Conservation (phyloP, 352 stramenopile genomes). For the Saprolegnia diclina region DNA sequence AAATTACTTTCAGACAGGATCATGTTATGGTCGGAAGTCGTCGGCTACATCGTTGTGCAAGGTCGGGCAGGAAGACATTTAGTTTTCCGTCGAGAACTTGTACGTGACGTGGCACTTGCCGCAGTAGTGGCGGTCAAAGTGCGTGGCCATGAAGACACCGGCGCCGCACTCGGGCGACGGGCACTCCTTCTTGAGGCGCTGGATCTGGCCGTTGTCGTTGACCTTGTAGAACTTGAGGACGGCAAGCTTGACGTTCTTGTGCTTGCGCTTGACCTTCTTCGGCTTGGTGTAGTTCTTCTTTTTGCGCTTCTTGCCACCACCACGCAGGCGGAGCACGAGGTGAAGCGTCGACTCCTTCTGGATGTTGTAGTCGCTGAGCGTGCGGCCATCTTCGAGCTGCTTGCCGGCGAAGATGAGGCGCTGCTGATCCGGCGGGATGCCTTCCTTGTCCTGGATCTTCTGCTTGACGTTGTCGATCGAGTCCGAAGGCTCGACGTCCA, state of each 20-base stretch:
- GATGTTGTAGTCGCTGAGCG: constrained; percentile 88
- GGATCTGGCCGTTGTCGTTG: constrained; percentile 95
- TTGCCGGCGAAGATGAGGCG: constrained; percentile 94
- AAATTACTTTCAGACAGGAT: neutral
- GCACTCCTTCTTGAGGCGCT: constrained; percentile 97
- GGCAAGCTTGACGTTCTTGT: constrained; percentile 96
- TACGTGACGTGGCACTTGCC: constrained; percentile 98
- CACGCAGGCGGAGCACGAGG: constrained; percentile 68
- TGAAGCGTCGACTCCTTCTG: constrained; percentile 87
- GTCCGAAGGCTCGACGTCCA: constrained; percentile 90
- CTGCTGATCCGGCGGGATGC: constrained; percentile 93
- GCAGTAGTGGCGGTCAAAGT: constrained; percentile 99
- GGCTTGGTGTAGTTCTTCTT: constrained; percentile 99
- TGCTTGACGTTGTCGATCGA: constrained; percentile 96
- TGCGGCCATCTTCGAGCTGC: constrained; percentile 91
- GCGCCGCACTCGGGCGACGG: constrained; percentile 91
- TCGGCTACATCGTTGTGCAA: neutral
- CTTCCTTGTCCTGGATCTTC: constrained; percentile 92
- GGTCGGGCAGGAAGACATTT: neutral
- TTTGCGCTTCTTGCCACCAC: constrained; percentile 96
- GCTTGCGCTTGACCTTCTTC: constrained; percentile 98
- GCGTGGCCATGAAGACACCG: constrained; percentile 99
- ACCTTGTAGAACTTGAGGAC: constrained; percentile 98
- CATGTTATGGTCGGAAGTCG: neutral
- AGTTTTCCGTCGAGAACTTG: constrained; percentile 76